Base-by-base conservation (phyloP, 2,329 filamentous ascomycete genomes). In the Arthrobotrys pseudoclavata region DNA sequence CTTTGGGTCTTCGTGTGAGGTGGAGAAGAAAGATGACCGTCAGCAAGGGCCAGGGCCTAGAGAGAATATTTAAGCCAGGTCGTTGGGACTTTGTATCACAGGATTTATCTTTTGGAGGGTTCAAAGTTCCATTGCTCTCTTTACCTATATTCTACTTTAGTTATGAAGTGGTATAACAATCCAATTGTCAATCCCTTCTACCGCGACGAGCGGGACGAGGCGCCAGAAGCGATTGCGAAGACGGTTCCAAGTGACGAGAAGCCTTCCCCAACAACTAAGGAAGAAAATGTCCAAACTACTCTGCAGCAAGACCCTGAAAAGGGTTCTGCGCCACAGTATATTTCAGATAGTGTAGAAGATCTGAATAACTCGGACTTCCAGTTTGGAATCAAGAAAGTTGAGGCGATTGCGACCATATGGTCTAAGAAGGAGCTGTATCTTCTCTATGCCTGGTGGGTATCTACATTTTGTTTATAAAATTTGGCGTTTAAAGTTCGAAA, bases 331-430 rank as follows among this genome's bases (percentile, higher is more conserved):
- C 34, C 47, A 9, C 10, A 26, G 18, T 24, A 22, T 55, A 24
- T 15, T 20, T 42, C 34, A 10, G 63, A 55, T 5, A 68, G 50
- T 22, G 48, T 47, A 20, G 63, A 68, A 13, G 57, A 70, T 34
- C 24, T 52, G 18, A 53, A 63, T 50, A 47, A 50, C 26, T 26
- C 67, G 7, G 57, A 63, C 7, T 34, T 52, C 26, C 82, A 85
- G 79, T 77, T 81, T 20, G 84, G 85, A 67, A 84, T 85, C 40
- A 82, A 83, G 67, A 81, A 83, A 42, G 83, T 85, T 42, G 83
- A 86, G 74, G 84, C 84, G 24, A 82, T 83, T 34, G 84, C 85
- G 3, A 80, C 81, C 7, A 82, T 84, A 15, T 86, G 84, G 84
- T 84, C 84, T 0, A 84, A 80, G 50, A 80, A 81, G 1, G 81